phyloP scores from a whole-genome alignment of 1,284 basidiomycete genomes.

The Tausonia pullulans region DNA sequence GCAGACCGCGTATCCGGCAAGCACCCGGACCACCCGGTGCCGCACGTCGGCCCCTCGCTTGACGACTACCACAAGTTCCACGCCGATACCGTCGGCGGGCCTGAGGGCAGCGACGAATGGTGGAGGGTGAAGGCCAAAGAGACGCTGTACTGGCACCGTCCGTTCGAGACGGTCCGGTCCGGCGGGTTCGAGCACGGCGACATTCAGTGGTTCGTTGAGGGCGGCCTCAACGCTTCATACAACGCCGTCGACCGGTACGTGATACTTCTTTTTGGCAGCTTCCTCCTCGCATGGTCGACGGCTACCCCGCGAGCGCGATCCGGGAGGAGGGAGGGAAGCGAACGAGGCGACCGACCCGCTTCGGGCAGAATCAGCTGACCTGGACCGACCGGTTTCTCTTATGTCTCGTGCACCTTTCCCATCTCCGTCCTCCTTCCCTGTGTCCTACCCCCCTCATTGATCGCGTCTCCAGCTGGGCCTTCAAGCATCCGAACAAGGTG shows the following conservation, averaged over 20 bases:
- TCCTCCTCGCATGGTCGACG: no score
- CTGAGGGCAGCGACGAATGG: slow-evolving; percentile 62
- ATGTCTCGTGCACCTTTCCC: no score
- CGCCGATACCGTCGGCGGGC: slow-evolving; percentile 52
- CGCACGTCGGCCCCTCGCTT: slow-evolving; percentile 53
- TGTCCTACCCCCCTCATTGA: background rate
- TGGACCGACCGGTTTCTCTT: no score
- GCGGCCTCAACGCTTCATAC: slow-evolving; percentile 80
- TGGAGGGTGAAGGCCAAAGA: slow-evolving; percentile 77
- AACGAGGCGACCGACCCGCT: no score
- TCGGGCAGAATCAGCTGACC: no score
- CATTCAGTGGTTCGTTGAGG: slow-evolving; percentile 90
- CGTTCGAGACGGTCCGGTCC: slow-evolving; percentile 77
- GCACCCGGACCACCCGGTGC: slow-evolving; percentile 9
- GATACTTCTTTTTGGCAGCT: background rate
- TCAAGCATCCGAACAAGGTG: slow-evolving; percentile 79
- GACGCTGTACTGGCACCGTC: slow-evolving; percentile 77
- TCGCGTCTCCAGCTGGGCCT: slow-evolving; percentile 49
- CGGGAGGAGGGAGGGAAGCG: no score
- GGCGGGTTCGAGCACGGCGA: slow-evolving; percentile 81
- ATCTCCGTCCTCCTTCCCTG: background rate
- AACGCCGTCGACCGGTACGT: slow-evolving; percentile 83
- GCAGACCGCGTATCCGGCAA: slow-evolving; percentile 1
- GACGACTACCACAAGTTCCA: slow-evolving; percentile 60
- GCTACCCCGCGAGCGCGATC: no score